Percentiles rank a stretch among this genome's conserved stretches.
These are phyloP conservation scores for Saksenaea vasiformis DNA, from an alignment of 371 early-diverging fungal species.

Conservation along the genomic window DNA sequence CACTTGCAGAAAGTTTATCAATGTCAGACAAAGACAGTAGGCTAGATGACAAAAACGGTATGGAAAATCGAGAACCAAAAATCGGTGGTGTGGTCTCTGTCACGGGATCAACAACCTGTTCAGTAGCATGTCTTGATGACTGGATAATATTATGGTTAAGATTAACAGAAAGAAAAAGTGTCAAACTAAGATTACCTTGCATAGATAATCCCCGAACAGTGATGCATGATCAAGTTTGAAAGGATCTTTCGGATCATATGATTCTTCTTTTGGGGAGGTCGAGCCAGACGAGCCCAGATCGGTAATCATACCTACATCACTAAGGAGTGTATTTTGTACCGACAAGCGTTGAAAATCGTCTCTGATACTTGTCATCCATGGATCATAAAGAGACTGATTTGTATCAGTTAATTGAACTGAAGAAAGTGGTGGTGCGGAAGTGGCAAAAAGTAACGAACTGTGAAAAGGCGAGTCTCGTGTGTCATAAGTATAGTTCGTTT, in stretches of 20 bases:
- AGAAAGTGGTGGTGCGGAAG: background rate
- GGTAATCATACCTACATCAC: slow-evolving; percentile 9
- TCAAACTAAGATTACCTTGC: slow-evolving; percentile 1
- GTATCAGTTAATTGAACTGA: background rate
- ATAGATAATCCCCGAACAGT: slow-evolving; percentile 6
- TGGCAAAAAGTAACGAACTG: slow-evolving; percentile 17
- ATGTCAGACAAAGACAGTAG: slow-evolving; percentile 7
- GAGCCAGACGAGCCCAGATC: slow-evolving; percentile 29
- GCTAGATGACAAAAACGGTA: background rate
- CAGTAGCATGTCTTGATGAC: background rate
- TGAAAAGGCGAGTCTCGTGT: slow-evolving; percentile 20
- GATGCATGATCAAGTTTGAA: slow-evolving; percentile 17
- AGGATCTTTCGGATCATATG: slow-evolving; percentile 7
- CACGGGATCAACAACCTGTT: background rate
- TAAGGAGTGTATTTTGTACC: slow-evolving; percentile 11
- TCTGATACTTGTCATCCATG: background rate
- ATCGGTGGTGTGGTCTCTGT: slow-evolving; percentile 1
- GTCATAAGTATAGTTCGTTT: background rate
- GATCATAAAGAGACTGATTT: slow-evolving; percentile 3
- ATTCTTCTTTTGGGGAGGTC: slow-evolving; percentile 23
- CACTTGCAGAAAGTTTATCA: slow-evolving; percentile 17
- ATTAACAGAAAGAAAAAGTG: background rate
- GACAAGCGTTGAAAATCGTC: background rate
- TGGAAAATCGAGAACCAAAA: background rate
- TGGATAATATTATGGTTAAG: background rate